phyloP scores from a whole-genome alignment of 2,329 filamentous ascomycete genomes.

The Fusarium sp. region DNA sequence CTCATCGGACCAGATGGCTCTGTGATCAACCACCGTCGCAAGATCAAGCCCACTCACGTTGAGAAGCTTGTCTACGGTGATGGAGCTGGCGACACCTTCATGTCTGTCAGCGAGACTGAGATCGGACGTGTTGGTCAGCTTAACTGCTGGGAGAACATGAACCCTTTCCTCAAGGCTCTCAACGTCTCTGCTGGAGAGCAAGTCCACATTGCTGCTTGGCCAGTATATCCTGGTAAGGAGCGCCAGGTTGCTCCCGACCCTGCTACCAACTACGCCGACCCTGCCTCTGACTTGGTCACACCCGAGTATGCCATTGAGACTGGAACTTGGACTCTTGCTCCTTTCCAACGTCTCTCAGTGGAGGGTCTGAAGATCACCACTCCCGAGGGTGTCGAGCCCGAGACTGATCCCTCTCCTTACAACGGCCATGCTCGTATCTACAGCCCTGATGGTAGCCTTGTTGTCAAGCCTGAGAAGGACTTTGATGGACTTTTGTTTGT shows the following conservation, averaged over 20 bases:
- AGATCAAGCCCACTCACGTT: constrained; percentile 65
- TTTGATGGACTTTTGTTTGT: constrained; percentile 65
- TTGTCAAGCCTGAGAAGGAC: constrained; percentile 46
- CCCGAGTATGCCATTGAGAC: constrained; percentile 47
- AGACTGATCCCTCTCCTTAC: constrained; percentile 43
- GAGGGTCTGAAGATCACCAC: constrained; percentile 46
- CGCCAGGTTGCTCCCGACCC: constrained; percentile 44
- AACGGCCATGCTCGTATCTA: constrained; percentile 48
- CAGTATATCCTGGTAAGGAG: constrained; percentile 45
- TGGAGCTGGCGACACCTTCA: constrained; percentile 67
- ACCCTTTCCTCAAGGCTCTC: constrained; percentile 48
- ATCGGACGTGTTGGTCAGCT: constrained; percentile 67
- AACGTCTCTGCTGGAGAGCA: constrained; percentile 49
- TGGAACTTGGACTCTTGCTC: constrained; percentile 46
- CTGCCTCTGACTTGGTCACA: constrained; percentile 46
- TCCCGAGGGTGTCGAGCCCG: constrained; percentile 46
- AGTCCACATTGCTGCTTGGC: constrained; percentile 51
- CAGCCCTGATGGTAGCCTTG: constrained; percentile 44
- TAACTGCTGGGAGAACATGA: constrained; percentile 69
- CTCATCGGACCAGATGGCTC: constrained; percentile 64
- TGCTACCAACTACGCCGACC: constrained; percentile 46
- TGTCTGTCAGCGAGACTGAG: constrained; percentile 60
- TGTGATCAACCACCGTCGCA: constrained; percentile 62
- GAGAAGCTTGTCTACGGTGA: constrained; percentile 67
- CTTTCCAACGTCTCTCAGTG: constrained; percentile 44